Conservation (phyloP, 164 flowering plant genomes). For the Piper longum region DNA sequence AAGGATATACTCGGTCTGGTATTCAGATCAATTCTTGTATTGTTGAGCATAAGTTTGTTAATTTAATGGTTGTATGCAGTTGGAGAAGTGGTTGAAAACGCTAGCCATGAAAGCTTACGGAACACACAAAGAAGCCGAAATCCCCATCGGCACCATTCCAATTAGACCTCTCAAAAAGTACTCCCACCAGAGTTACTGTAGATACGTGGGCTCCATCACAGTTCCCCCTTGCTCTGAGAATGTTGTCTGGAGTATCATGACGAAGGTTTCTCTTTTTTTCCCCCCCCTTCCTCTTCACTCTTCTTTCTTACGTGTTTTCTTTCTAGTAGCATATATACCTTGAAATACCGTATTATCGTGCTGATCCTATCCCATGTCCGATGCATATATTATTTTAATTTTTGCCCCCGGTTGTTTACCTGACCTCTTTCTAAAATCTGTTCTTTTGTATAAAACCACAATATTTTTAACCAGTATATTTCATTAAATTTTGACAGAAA, state of each 20-base stretch:
- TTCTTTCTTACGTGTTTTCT: not conserved
- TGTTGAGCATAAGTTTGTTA: not conserved
- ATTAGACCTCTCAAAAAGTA: conserved; percentile 14
- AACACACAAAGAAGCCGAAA: conserved; percentile 13
- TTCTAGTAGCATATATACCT: no score
- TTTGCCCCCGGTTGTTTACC: no score
- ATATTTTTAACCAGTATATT: no score
- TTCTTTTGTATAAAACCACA: no score
- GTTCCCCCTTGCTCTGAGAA: conserved; percentile 47
- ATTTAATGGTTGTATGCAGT: conserved; percentile 8
- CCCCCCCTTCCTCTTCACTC: no score
- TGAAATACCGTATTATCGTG: no score
- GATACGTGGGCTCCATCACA: conserved; percentile 51
- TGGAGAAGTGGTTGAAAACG: conserved; percentile 11
- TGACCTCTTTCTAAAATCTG: no score
- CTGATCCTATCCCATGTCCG: no score
- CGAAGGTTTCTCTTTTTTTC: conserved; percentile 17
- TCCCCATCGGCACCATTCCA: conserved; percentile 18
- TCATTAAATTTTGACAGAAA: no score
- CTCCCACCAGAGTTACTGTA: conserved; percentile 29
- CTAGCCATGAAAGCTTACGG: conserved; percentile 18
- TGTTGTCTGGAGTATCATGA: conserved; percentile 44
- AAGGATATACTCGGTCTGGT: not conserved
- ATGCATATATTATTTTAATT: no score
- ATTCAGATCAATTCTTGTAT: not conserved